Base-by-base conservation (phyloP, 2,329 filamentous ascomycete genomes). In the Allantophomopsis lycopodina region DNA sequence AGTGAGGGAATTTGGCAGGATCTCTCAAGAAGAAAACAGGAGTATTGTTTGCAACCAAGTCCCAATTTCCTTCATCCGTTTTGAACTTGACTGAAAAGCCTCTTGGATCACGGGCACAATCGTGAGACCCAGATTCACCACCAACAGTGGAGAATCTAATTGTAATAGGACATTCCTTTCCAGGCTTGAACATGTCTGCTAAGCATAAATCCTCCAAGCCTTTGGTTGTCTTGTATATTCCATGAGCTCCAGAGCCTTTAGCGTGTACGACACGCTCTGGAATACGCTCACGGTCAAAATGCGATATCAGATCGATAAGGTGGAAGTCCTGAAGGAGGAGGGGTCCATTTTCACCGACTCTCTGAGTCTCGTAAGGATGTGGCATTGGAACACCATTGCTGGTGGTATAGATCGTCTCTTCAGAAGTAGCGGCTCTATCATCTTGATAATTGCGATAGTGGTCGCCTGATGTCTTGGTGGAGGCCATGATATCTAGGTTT, bases 1-100 rank as follows among this genome's bases (percentile, higher is more conserved):
- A 79, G 51, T 78, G 63, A 17, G 80, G 79, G 53, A 83, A 84
- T 57, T 85, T 84, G 46, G 76, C 69, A 0, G 80, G 76, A 45
- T 85, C 80, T 39, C 80, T 66, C n/a, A 84, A 53, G 59, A 86
- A 85, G 65, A 85, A 86, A 2, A 83, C 73, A 0, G 80, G 80
- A 0, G 77, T 83, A 54, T 84, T 84, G 56, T 82, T 82, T 44
- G 72, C 74, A 7, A 84, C 79, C 56, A 78, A 66, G 51, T 83
- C 79, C 69, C 73, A 81, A 49, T 83, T 83, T n/a, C 79, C 79
- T 49, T 84, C 74, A 14, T 79, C 73, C 0, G 80, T 84, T 31
- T 77, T 69, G 60, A 86, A 80, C 60, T 85, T 86, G 46, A 83
- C 65, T 1, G 78, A 69, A 50, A 86, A 85, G 0, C 82, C 82